Base-by-base conservation (phyloP, 192 early-diverging fungal species). In the Funneliformis geosporum region DNA sequence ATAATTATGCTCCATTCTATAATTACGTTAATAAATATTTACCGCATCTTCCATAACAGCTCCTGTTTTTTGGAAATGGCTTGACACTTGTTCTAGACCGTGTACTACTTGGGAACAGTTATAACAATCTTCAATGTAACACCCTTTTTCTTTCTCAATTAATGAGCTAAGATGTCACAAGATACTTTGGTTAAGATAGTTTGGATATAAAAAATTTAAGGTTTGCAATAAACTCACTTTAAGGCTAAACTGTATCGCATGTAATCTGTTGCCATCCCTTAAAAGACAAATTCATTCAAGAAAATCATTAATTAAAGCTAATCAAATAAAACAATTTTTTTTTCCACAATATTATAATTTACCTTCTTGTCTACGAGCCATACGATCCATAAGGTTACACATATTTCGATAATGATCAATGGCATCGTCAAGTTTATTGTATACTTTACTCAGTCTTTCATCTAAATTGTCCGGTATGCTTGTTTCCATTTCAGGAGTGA, bases 401-500 rank as follows among this genome's bases (percentile, higher is more conserved):
- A 92, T 81, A 71, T 88, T 90, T 25, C 86, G 61, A 75, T 93
- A 93, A 79, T 90, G 88, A 27, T 85, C 87, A 8, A 93, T 88
- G 39, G 86, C 81, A 5, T 86, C 80, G 14, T 80, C 80, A 7
- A 92, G 73, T 61, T 84, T 75, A n/a, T 76, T 85, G 43, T 83
- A 82, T 50, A 90, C 80, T 44, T 84, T 79, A n/a, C 84, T 82
- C 11, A 91, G 59, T 25, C 86, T 81, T 59, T 87, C 82, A 23
- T 90, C 87, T 78, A 93, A 64, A 46, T 90, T 85, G 39, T 74
- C 69, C 1, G 92, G 91, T 40, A 91, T 76, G 50, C 85, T 82
- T 27, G 50, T 46, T 7, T 88, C 81, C 8, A 84, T 75, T 42
- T 89, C 80, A 25, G 67, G 66, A 18, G 81, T 60, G 18, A 86